Evolutionary conservation across 371 early-diverging fungal genomes (phyloP), one percentile per base, ranked within the genome.

Genomic region (Smittium mucronatum): DNA sequence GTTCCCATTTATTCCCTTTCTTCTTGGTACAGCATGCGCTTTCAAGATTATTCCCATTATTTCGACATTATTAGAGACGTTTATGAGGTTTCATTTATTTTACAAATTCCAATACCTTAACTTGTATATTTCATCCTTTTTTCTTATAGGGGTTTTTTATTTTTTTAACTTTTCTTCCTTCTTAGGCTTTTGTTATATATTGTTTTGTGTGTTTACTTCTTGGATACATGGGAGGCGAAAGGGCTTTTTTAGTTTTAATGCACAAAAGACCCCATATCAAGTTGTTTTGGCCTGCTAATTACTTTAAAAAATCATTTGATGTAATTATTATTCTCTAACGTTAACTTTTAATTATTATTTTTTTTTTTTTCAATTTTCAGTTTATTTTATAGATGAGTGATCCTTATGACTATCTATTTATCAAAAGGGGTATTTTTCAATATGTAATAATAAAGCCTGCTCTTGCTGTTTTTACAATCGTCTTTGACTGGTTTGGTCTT

Each of bases 51-150:
- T 1, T 88, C 94, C 2, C 89, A 91, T 69, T 95, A 91, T 73
- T 87, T 95, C 17, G 97, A 97, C 72, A 88, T 93, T 0, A 82
- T 97, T 68, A 85, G 95, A 68, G 97, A 97, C 69, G 84, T 95
- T 16, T 97, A 97, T 74, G 97, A 97, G 82, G 69, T 69, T 63
- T 8, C 15, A 85, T 86, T 75, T 57, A 69, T 67, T 34, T 32
- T 58, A 47, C 28, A 70, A 28, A 36, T 33, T 1, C 68, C 59
- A 29, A 29, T 29, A n/a, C n/a, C n/a, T n/a, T n/a, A n/a, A n/a
- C n/a, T n/a, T n/a, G n/a, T n/a, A n/a, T n/a, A n/a, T n/a, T 69
- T 36, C 21, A 29, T 34, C 11, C 17, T n/a, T 58, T 1, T 75
- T 57, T 34, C 15, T 17, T 63, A 67, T 29, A 25, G 57, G 57